A percentile compares a stretch with the other conserved stretches of the same genome.
phyloP scores from a whole-genome alignment of 1,284 basidiomycete species.

The Malassezia cuniculi region DNA sequence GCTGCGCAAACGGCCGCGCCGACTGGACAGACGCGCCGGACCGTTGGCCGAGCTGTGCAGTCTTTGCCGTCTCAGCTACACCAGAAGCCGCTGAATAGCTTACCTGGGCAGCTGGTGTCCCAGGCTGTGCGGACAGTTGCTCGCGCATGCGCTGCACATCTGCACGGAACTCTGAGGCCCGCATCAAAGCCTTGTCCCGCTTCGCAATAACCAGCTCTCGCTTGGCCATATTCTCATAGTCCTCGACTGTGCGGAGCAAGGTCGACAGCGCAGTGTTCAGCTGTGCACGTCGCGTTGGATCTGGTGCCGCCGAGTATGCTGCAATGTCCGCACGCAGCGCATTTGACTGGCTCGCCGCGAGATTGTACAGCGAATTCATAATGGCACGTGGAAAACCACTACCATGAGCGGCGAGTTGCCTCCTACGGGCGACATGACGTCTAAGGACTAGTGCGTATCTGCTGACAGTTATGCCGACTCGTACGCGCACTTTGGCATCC shows the following conservation, averaged over 20 bases:
- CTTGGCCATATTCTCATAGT: slow-evolving; percentile 42
- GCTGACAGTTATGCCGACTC: slow-evolving; percentile 38
- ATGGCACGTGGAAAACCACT: background rate
- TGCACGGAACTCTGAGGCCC: slow-evolving; percentile 32
- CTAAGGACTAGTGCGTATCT: slow-evolving; percentile 28
- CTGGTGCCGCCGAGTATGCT: slow-evolving; percentile 23
- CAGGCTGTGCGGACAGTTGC: slow-evolving; percentile 5
- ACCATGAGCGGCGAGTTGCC: slow-evolving; percentile 2
- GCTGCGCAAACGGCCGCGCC: too few species aligned
- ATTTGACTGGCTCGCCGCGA: slow-evolving; percentile 37
- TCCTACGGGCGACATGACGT: slow-evolving; percentile 32
- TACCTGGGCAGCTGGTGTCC: too few species aligned
- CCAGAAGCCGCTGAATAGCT: too few species aligned
- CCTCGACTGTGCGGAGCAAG: slow-evolving; percentile 38
- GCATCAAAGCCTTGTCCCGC: slow-evolving; percentile 37
- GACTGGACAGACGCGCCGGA: too few species aligned
- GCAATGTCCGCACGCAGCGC: slow-evolving; percentile 39
- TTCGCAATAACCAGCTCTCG: slow-evolving; percentile 38
- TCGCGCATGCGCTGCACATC: slow-evolving; percentile 29
- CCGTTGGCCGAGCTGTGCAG: too few species aligned
- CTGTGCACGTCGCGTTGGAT: slow-evolving; percentile 22
- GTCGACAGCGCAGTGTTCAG: slow-evolving; percentile 32
- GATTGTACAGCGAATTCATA: slow-evolving; percentile 44
- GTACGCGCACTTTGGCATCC: slow-evolving; percentile 44
- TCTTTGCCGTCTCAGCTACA: too few species aligned